A percentile compares a stretch with the other conserved stretches of the same genome.
phyloP scores from a whole-genome alignment of 768 basidiomycete genomes.

The Lactarius akahatsu region DNA sequence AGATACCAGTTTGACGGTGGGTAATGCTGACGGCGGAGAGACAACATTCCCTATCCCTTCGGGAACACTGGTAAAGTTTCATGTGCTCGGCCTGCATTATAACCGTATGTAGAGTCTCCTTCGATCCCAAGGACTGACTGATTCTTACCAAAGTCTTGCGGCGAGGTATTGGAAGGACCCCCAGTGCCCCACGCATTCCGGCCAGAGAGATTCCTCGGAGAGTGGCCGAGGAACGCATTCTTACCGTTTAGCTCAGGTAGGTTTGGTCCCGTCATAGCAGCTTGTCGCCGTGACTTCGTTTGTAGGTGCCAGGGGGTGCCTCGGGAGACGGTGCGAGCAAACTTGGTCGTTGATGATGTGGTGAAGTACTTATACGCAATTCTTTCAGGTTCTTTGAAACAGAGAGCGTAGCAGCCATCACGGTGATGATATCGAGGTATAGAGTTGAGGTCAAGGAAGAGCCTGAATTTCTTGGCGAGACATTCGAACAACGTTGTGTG shows the following conservation, averaged over 20 bases:
- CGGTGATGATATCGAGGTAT: conserved; percentile 46
- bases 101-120: conserved; percentile 43
- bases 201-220: conserved; percentile 38
- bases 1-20: conserved; percentile 43
- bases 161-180: conserved; percentile 60
- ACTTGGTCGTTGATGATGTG: background rate
- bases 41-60: conserved; percentile 44
- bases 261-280: background rate
- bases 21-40: conserved; percentile 41
- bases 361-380: background rate
- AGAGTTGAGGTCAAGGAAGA: conserved; percentile 51
- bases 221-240: conserved; percentile 39
- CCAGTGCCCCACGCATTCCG: conserved; percentile 45
- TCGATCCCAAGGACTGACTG: too few species aligned
- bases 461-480: conserved; percentile 44
- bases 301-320: conserved; percentile 29
- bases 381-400: conserved; percentile 48
- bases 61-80: conserved; percentile 41
- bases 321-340: conserved; percentile 27
- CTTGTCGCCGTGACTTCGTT: background rate
- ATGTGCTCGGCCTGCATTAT: conserved; percentile 46
- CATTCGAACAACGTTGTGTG: conserved; percentile 44
- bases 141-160: conserved; percentile 28
- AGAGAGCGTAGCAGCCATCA: conserved; percentile 47
- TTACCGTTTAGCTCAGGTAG: conserved; percentile 35